Percentiles rank a stretch among this genome's conserved stretches.
Evolutionary conservation across 2,329 filamentous ascomycete species (phyloP).

Genomic region (Fonsecaea pugnacius): DNA sequence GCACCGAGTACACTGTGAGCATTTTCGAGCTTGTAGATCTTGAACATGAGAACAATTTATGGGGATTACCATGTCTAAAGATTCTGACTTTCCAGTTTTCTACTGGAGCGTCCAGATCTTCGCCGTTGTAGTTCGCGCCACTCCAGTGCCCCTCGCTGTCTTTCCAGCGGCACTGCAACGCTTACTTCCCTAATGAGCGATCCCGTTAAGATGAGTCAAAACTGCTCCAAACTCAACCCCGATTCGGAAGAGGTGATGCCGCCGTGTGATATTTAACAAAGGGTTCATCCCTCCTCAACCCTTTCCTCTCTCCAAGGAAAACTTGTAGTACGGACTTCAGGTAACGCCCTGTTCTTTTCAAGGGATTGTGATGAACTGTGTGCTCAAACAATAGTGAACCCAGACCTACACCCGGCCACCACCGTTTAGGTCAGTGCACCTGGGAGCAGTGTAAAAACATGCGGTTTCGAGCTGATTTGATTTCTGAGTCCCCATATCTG

Average conservation of each 20-base stretch:
- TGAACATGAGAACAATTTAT: conserved; percentile 16
- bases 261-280: neutral
- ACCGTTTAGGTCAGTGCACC: neutral
- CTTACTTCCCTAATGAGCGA: neutral
- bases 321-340: neutral
- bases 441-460: neutral
- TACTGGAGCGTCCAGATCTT: neutral
- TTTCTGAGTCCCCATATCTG: neutral
- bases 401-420: neutral
- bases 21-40: conserved; percentile 23
- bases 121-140: neutral
- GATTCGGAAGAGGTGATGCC: no score
- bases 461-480: neutral
- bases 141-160: neutral
- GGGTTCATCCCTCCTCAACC: neutral
- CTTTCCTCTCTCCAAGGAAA: neutral
- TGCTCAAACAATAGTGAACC: neutral
- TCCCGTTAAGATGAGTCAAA: no score
- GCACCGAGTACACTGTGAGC: conserved; percentile 12
- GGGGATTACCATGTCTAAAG: neutral
- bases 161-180: neutral
- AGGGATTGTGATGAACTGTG: neutral
- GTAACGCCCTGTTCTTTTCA: neutral
- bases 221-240: no score
- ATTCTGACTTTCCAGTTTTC: neutral